Conservation (phyloP, 1,284 basidiomycete species). For the Cryptococcus hybrid region DNA sequence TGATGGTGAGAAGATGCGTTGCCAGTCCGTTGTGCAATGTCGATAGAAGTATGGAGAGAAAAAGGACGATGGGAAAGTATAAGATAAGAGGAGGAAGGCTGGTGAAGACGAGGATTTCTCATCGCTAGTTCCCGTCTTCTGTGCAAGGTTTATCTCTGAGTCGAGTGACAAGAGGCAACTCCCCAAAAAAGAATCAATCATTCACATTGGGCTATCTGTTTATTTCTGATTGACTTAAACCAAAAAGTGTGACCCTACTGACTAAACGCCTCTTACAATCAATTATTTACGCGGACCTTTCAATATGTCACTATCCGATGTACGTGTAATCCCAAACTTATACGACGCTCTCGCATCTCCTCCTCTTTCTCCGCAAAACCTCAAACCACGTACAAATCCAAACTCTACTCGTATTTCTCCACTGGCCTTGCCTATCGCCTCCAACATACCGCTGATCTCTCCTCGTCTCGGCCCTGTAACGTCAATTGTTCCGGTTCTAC, state of each 20-base stretch:
- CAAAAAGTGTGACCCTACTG: background rate
- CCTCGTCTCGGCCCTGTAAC: background rate
- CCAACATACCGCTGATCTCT: background rate
- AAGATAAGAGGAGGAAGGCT: background rate
- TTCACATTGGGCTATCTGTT: background rate
- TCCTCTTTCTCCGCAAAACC: conserved; percentile 18
- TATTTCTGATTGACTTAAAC: background rate
- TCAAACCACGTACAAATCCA: background rate
- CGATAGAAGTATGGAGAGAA: background rate
- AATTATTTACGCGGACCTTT: background rate
- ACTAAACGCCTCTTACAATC: background rate
- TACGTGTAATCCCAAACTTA: conserved; percentile 24
- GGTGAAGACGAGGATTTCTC: background rate
- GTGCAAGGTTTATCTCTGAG: background rate
- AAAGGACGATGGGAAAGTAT: too few relatives aligned
- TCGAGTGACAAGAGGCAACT: background rate
- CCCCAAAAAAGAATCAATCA: background rate
- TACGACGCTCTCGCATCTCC: conserved; percentile 38
- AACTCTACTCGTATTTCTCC: background rate
- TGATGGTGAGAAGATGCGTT: background rate
- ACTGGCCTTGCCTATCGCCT: background rate
- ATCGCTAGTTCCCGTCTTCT: background rate
- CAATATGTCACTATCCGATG: conserved; percentile 26
- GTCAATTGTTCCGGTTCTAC: background rate
- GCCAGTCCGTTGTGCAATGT: background rate